Base-by-base conservation (phyloP, 2,329 filamentous ascomycete genomes). In the Aspergillus pseudoterreus region DNA sequence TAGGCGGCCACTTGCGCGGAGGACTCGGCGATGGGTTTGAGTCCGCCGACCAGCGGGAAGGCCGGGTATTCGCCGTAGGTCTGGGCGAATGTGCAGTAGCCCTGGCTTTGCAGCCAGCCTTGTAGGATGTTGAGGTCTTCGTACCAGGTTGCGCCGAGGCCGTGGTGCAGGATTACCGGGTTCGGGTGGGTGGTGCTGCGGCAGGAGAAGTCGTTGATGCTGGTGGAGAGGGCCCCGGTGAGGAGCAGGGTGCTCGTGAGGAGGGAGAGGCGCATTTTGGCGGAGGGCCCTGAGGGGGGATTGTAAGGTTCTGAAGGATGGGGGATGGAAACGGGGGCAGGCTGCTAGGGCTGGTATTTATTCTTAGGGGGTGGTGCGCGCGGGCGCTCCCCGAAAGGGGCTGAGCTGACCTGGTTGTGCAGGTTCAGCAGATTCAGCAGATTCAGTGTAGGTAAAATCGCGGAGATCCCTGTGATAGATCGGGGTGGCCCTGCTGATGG, bases 81-180 rank as follows among this genome's bases (percentile, higher is more conserved):
- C 15, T 60, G 52, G 1, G 73, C 67, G 57, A 68, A 76, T 15
- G 73, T 74, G 64, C 73, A 75, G 61, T 73, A 74, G 24, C 68
- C 71, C 41, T 71, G 61, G 2, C 52, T 48, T 32, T 69, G 66
- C 11, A 72, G 63, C 64, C 67, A 71, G 56, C 54, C 60, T 56
- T 71, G 67, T 6, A 72, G 53, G 49, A 53, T 60, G 53, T 71
- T 71, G 19, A 71, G 54, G 54, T 72, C 68, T 52, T 71, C 69
- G 51, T 71, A 70, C 56, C 50, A 69, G 6, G 67, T 71, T 4
- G 69, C 69, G 21, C 68, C 68, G 8, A 72, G 66, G 6, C 69
- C 69, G 53, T 72, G 69, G 1, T 71, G 62, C 32, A 71, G 59
- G 24, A 72, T 55, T 14, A 72, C 60, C 0, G 69, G 69, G 53